A percentile compares a stretch with the other conserved stretches of the same genome.
phyloP scores from a whole-genome alignment of 495 filamentous ascomycete genomes.

The Durotheca rogersii region DNA sequence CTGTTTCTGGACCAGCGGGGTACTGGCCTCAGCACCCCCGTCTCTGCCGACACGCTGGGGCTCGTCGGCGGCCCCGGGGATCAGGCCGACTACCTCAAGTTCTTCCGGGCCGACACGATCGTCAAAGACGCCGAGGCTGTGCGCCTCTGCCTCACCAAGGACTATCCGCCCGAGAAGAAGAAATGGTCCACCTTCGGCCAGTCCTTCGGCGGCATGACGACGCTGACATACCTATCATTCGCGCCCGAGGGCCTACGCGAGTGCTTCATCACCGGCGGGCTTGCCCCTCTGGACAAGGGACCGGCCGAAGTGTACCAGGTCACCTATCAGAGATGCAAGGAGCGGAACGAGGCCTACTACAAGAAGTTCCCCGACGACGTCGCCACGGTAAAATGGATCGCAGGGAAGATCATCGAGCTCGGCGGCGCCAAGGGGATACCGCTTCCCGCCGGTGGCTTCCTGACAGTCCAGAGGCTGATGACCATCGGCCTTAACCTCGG shows the following conservation, averaged over 20 bases:
- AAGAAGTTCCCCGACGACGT: conserved; percentile 82
- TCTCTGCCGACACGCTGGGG: conserved; percentile 69
- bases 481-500: conserved; percentile 77
- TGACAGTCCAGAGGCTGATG: conserved; percentile 71
- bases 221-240: conserved; percentile 76
- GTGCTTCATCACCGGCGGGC: conserved; percentile 78
- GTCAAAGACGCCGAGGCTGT: conserved; percentile 89
- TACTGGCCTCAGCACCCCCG: conserved; percentile 77
- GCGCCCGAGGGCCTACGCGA: conserved; percentile 76
- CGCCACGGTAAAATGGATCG: conserved; percentile 64
- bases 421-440: conserved; percentile 47
- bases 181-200: conserved; percentile 87
- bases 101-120: conserved; percentile 85
- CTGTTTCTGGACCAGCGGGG: conserved; percentile 87
- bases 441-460: conserved; percentile 64
- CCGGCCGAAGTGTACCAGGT: conserved; percentile 75
- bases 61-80: conserved; percentile 58
- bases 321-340: conserved; percentile 63
- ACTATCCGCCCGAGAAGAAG: conserved; percentile 67
- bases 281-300: conserved; percentile 69
- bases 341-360: conserved; percentile 75
- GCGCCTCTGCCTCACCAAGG: conserved; percentile 65
- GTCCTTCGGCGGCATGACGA: conserved; percentile 88
- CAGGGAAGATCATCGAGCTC: conserved; percentile 58
- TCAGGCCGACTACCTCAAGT: conserved; percentile 80